Evolutionary conservation across 1,284 basidiomycete species (phyloP), one percentile per base, ranked within the genome.

Genomic region (Cryptococcus depauperatus): DNA sequence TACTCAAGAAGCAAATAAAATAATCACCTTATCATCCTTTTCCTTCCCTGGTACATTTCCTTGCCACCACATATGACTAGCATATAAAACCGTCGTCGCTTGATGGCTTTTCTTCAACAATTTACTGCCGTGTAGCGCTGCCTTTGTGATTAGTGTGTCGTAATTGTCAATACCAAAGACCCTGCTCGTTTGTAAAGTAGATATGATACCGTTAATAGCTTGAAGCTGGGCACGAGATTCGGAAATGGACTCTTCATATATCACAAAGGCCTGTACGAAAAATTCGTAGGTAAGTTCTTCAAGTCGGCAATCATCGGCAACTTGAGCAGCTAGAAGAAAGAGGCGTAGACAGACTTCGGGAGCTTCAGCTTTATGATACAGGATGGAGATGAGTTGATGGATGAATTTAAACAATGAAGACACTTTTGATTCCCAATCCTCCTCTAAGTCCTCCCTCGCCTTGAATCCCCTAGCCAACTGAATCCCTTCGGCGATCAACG

Each of bases 21-120:
- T 38, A n/a, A 37, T 8, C n/a, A 73, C 73, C 58, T 72, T 72
- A 40, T 70, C 69, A 28, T 74, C 75, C 44, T 76, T 76, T 18
- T 72, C 66, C 19, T 73, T 48, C 46, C 73, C 73, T 2, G 66
- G 62, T 13, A 69, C 62, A 54, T 75, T 76, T 52, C 85, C 83
- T 66, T 96, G 91, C 90, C 90, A 96, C 89, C 90, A 95, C 61
- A 95, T 73, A 73, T 96, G 91, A 66, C 88, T 92, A 3, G 91
- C 91, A 33, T 91, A 76, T 41, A 85, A 82, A n/a, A 96, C 90
- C 3, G 90, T 91, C 5, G 81, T 87, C 13, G 90, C 85, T 70
- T 96, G 91, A 69, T 95, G 91, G 22, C 88, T 86, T 76, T 96
- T 95, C 78, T 96, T 96, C 64, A 96, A 68, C 54, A 95, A 69